These are phyloP conservation scores for Nitzschia sp. DNA, from an alignment of 108 stramenopile genomes.

Conservation along the genomic window DNA sequence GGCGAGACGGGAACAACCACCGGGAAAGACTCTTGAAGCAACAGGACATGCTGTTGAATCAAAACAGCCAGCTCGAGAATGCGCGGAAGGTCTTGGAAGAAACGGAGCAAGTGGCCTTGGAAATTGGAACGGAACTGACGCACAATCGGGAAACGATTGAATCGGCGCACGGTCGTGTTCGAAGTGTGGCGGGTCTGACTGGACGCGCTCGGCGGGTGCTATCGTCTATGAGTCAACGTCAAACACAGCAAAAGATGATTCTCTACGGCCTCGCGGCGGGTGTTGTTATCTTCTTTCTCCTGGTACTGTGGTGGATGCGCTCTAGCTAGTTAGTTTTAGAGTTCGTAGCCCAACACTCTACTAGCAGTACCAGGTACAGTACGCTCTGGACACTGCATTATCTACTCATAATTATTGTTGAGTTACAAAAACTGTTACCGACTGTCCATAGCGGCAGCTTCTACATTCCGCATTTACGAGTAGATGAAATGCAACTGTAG, in stretches of 20 bases:
- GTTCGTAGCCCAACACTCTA: too few relatives aligned
- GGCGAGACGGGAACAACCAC: constrained; percentile 21
- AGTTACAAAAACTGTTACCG: too few relatives aligned
- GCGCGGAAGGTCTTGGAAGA: constrained; percentile 92
- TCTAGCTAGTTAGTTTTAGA: too few relatives aligned
- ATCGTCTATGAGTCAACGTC: constrained; percentile 86
- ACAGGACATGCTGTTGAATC: constrained; percentile 68
- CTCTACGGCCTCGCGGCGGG: constrained; percentile 78
- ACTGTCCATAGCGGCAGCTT: too few relatives aligned
- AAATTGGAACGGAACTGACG: constrained; percentile 91
- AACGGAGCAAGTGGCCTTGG: constrained; percentile 91
- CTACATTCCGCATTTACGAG: too few relatives aligned
- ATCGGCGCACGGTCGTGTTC: constrained; percentile 83
- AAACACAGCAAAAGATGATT: constrained; percentile 90
- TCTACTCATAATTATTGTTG: too few relatives aligned
- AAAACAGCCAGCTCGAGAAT: constrained; percentile 87
- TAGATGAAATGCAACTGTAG: too few relatives aligned
- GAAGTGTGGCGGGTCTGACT: constrained; percentile 88
- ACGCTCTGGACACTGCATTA: too few relatives aligned
- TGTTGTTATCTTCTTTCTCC: constrained; percentile 53
- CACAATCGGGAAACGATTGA: constrained; percentile 91
- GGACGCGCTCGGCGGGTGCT: constrained; percentile 90
- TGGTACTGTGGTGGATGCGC: constrained; percentile 38
- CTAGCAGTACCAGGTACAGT: too few relatives aligned
- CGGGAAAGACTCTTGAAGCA: constrained; percentile 64